These are phyloP conservation scores for Cyberlindnera mycetangii DNA, from an alignment of 805 yeast genomes.

Conservation along the genomic window DNA sequence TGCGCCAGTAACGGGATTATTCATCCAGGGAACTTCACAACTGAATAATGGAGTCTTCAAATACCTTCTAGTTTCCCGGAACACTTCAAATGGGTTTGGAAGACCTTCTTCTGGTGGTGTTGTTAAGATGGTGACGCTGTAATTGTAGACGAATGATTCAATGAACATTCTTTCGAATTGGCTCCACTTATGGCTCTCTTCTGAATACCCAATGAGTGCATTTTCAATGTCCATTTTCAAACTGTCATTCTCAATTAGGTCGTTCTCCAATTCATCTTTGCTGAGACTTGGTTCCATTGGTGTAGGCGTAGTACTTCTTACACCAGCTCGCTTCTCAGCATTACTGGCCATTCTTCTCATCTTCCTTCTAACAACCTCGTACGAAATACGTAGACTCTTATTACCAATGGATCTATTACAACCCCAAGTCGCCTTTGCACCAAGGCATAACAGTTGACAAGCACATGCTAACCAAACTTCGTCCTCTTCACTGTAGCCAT, in stretches of 20 bases:
- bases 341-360: conserved; percentile 10
- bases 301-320: background rate
- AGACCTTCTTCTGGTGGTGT: conserved; percentile 32
- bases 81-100: conserved; percentile 43
- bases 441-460: conserved; percentile 36
- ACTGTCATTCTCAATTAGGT: conserved; percentile 22
- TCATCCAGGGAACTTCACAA: conserved; percentile 41
- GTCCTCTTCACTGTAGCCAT: conserved; percentile 4
- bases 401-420: conserved; percentile 13
- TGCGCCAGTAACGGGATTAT: conserved; percentile 40
- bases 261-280: background rate
- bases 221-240: conserved; percentile 24
- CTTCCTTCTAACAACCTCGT: conserved; percentile 33
- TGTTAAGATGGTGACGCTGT: conserved; percentile 37
- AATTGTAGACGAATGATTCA: conserved; percentile 44
- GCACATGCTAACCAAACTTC: conserved; percentile 41
- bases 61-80: conserved; percentile 30
- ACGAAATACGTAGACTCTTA: conserved; percentile 34
- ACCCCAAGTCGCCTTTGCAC: conserved; percentile 33
- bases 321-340: background rate
- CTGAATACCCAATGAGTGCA: conserved; percentile 11
- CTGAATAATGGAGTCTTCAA: conserved; percentile 36
- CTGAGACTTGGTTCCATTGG: background rate
- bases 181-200: background rate
- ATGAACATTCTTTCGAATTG: conserved; percentile 35